phyloP scores from a whole-genome alignment of 371 early-diverging fungal species.

The Rhizopus arrhizus region DNA sequence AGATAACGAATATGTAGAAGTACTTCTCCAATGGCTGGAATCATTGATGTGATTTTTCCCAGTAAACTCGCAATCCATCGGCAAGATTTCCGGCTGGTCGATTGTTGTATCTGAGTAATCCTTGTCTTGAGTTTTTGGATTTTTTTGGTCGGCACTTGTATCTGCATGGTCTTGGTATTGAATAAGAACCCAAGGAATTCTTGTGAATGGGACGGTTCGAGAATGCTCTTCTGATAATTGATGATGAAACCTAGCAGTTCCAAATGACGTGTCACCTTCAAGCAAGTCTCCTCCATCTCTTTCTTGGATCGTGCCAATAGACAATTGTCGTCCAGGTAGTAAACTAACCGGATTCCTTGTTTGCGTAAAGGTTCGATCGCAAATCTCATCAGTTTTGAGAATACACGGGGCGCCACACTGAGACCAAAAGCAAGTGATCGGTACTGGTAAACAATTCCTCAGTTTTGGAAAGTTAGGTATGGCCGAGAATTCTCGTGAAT shows the following conservation, averaged over 20 bases:
- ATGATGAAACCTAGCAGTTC: conserved; percentile 6
- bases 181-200: conserved; percentile 18
- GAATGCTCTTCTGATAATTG: conserved; percentile 11
- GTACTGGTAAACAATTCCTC: conserved; percentile 18
- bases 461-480: conserved; percentile 7
- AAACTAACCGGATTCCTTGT: conserved; percentile 7
- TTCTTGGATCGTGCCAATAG: not conserved
- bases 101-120: not conserved
- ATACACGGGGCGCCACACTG: conserved; percentile 16
- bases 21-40: conserved; percentile 16
- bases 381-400: conserved; percentile 13
- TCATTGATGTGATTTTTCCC: conserved; percentile 17
- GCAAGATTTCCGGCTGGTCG: not conserved
- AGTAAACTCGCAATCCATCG: conserved; percentile 10
- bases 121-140: conserved; percentile 1
- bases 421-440: conserved; percentile 16
- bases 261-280: not conserved
- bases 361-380: conserved; percentile 11
- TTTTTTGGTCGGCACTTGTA: not conserved
- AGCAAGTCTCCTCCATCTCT: not conserved
- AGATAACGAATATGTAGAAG: conserved; percentile 10
- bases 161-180: conserved; percentile 16
- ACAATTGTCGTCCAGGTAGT: conserved; percentile 21
- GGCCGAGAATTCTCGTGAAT: conserved; percentile 4
- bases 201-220: not conserved